These are phyloP conservation scores for Dalbergia cochinchinensis DNA, from an alignment of 306 rosid species.

Conservation along the genomic window DNA sequence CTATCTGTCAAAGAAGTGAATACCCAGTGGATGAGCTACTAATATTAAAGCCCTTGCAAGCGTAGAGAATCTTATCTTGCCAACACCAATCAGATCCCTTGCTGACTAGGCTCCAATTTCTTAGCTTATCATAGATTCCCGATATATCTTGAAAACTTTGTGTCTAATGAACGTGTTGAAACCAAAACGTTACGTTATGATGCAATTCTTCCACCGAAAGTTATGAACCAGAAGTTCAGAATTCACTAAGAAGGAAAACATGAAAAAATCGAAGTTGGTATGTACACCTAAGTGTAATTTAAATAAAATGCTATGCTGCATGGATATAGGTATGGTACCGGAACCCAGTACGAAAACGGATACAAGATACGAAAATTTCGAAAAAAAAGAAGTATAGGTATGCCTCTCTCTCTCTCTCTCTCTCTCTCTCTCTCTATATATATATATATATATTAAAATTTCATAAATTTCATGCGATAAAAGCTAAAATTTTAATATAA, in stretches of 20 bases:
- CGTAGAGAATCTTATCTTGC: slow-evolving; percentile 53
- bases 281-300: background rate
- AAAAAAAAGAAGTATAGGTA: too few species aligned
- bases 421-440: too few species aligned
- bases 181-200: slow-evolving; percentile 25
- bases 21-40: background rate
- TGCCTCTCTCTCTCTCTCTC: too few species aligned
- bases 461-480: too few species aligned
- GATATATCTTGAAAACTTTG: slow-evolving; percentile 1
- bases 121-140: slow-evolving; percentile 46
- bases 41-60: slow-evolving; percentile 34
- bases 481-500: too few species aligned
- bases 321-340: too few species aligned
- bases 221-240: slow-evolving; percentile 6
- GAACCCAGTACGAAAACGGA: too few species aligned
- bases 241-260: background rate
- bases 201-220: background rate
- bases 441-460: too few species aligned
- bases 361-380: too few species aligned
- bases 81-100: slow-evolving; percentile 40
- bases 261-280: too few species aligned
- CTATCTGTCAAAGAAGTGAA: background rate
- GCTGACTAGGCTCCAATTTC: slow-evolving; percentile 41
- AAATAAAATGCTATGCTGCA: background rate
- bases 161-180: background rate